Percentiles rank a stretch among this genome's conserved stretches.
phyloP scores from a whole-genome alignment of 768 basidiomycete genomes.

The Rhizopogon roseolus region DNA sequence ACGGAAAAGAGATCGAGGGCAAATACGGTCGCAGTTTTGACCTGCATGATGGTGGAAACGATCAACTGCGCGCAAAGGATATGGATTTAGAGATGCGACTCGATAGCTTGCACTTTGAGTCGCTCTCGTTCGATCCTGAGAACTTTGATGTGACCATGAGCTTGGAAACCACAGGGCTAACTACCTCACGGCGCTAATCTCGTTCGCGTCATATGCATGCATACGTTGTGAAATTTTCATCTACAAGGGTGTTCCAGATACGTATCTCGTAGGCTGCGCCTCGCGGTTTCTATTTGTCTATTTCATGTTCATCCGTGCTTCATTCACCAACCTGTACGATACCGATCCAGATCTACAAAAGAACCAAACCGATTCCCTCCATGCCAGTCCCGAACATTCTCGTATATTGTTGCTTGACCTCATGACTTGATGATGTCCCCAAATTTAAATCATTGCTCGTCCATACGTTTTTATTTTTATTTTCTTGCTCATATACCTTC shows the following conservation, averaged over 20 bases:
- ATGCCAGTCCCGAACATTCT: background rate
- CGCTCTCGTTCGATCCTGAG: constrained; percentile 62
- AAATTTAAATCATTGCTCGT: background rate
- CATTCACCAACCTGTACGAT: background rate
- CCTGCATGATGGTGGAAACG: constrained; percentile 2
- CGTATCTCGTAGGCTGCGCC: background rate
- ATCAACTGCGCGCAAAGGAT: constrained; percentile 26
- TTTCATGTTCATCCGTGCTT: background rate
- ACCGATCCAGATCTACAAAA: background rate
- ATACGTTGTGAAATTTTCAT: background rate
- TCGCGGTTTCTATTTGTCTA: background rate
- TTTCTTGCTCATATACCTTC: background rate
- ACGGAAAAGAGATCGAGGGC: constrained; percentile 13
- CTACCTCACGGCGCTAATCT: background rate
- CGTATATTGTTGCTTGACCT: background rate
- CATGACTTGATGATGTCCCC: background rate
- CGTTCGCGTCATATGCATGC: background rate
- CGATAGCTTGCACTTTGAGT: constrained; percentile 71
- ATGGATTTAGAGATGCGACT: constrained; percentile 61
- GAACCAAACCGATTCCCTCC: background rate
- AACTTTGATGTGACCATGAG: constrained; percentile 35
- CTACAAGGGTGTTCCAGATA: background rate
- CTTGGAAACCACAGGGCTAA: background rate
- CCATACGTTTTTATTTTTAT: background rate
- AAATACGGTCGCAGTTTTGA: constrained; percentile 2